Evolutionary conservation across 306 rosid genomes (phyloP).

Genomic region (Citrullus colocynthis): DNA sequence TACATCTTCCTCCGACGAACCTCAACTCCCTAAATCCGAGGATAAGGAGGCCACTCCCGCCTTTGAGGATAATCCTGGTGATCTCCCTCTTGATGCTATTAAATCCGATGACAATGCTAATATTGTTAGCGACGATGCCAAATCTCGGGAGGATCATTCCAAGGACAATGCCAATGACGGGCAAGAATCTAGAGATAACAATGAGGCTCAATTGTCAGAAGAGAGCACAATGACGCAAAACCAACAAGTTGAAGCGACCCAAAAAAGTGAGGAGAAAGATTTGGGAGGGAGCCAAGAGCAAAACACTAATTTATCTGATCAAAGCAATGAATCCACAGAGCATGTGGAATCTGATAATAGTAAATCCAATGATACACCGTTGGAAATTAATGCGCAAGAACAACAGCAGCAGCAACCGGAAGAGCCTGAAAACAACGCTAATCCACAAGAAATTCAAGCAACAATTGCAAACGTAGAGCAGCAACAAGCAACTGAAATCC

Average conservation of each 20-base stretch:
- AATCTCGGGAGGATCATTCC: conserved; percentile 12
- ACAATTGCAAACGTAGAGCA: background rate
- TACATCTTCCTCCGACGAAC: conserved; percentile 13
- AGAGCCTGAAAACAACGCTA: background rate
- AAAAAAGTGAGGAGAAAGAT: background rate
- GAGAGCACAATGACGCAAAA: conserved; percentile 18
- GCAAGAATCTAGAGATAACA: conserved; percentile 12
- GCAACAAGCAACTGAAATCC: background rate
- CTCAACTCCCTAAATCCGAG: background rate
- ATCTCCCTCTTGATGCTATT: conserved; percentile 69
- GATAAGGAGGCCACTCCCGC: conserved; percentile 11
- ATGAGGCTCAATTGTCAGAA: conserved; percentile 16
- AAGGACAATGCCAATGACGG: background rate
- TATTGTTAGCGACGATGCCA: background rate
- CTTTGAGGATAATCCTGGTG: conserved; percentile 58
- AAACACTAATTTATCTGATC: background rate
- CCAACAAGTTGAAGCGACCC: background rate
- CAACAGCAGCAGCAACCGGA: conserved; percentile 6
- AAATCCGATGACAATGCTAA: conserved; percentile 26
- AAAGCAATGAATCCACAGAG: background rate
- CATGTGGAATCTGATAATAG: conserved; percentile 4
- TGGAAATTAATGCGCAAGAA: conserved; percentile 5
- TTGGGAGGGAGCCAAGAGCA: background rate
- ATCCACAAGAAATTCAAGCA: background rate
- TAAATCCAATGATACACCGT: conserved; percentile 12